Conservation (phyloP, 1,284 basidiomycete species). For the Uromyces viciae-fabae region DNA sequence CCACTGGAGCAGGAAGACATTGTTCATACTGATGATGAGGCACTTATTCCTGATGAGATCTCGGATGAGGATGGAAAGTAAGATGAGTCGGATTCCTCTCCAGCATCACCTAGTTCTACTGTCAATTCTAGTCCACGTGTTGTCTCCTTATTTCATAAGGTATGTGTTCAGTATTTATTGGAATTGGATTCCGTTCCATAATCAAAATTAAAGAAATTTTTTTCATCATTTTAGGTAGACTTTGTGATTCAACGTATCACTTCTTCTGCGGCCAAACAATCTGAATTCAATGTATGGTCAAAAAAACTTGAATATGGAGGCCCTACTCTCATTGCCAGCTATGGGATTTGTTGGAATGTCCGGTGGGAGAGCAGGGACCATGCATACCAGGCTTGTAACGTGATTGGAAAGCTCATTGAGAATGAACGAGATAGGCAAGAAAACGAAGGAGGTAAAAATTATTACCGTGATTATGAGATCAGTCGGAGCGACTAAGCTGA, state of each 20-base stretch:
- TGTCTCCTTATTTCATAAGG: too few species aligned
- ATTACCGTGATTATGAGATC: background rate
- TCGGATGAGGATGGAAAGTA: background rate
- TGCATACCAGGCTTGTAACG: background rate
- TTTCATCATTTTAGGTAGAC: too few species aligned
- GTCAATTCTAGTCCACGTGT: too few species aligned
- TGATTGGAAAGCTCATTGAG: background rate
- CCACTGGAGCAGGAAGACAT: background rate
- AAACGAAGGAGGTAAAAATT: background rate
- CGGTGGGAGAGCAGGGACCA: background rate
- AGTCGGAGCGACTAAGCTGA: background rate
- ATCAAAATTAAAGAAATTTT: too few species aligned
- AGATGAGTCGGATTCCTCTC: too few species aligned
- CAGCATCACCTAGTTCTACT: too few species aligned
- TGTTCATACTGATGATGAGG: background rate
- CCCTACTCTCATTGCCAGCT: background rate
- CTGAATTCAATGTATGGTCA: background rate
- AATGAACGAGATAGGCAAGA: background rate
- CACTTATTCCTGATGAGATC: background rate
- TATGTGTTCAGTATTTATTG: too few species aligned
- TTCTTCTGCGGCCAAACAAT: background rate
- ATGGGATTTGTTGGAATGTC: background rate
- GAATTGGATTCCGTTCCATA: background rate
- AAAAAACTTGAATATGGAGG: background rate
- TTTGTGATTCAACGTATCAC: slow-evolving; percentile 14